Evolutionary conservation across 768 basidiomycete genomes (phyloP), one percentile per base, ranked within the genome.

Genomic region (Holtermannia corniformis): DNA sequence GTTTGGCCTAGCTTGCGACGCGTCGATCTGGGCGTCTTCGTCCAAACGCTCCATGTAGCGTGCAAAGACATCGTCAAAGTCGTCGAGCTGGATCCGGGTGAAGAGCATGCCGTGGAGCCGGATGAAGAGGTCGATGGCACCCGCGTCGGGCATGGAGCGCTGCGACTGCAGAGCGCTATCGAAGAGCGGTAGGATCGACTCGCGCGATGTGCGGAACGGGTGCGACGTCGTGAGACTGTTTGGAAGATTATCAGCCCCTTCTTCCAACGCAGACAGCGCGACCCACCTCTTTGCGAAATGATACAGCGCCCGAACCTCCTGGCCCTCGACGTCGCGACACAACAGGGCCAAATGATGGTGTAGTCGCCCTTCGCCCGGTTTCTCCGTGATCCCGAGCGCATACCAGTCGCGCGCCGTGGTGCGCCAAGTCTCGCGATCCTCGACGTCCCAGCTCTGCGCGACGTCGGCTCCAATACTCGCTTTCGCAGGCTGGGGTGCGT

Each of bases 41-140:
- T 82, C 78, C 2, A 93, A 79, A 40, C 87, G 83, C 70, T 93
- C 91, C 49, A 90, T 78, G 68, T 92, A 86, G 19, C 89, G 84
- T 0, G 84, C 85, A 22, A 91, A 79, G 0, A 84, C 84, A 12
- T 82, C 77, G 41, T 80, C 74, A 67, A 97, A 97, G 68, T 91
- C 86, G 70, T 99, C 95, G 23, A 99, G 81, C 58, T 91, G 80
- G 58, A 95, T 89, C 58, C 86, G 84, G 13, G 95, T 97, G 74
- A 96, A 96, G 1, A 99, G 78, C 90, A 96, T 92, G 23, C 95
- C 92, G 54, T 97, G 95, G 0, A 99, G 76, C 11, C 89, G 80
- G 26, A 97, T 81, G 59, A 97, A 99, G 0, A 95, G 78, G 22
- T 91, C 89, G 0, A 84, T 72, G 12, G 72, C 72, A 13, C 61